Evolutionary conservation across 371 early-diverging fungal genomes (phyloP), one percentile per base, ranked within the genome.

Genomic region (Mortierella sp.): DNA sequence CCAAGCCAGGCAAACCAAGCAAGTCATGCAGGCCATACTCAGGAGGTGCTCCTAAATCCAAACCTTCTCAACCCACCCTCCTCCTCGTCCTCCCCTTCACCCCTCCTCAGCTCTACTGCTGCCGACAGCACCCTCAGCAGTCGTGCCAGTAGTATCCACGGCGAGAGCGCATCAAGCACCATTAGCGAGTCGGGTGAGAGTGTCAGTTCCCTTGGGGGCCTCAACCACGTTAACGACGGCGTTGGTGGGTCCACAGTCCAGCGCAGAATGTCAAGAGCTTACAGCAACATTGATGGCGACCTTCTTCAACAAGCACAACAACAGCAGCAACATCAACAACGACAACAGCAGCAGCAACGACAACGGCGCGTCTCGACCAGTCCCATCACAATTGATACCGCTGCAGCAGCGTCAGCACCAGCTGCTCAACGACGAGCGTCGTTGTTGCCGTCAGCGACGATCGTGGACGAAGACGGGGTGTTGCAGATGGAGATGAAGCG

Each of bases 181-280:
- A 38, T 54, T n/a, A 81, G 76, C 21, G 81, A 84, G 44, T 74
- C 78, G 63, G 78, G 65, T 21, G 73, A 80, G 43, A 84, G 84
- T 70, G 63, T 71, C 51, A 81, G 84, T 55, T 78, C 78, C 32
- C 75, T 84, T 11, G 84, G 84, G 2, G 84, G 84, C 7, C 76
- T 84, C 38, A 84, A 84, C 65, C 84, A 84, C 49, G 84, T 84
- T 74, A 84, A 84, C 58, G 84, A 84, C 46, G 84, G 84, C 35
- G 81, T 81, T 16, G 74, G 75, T 2, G 81, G 81, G 14, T 81
- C 84, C 8, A 80, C 81, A 2, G 76, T 48, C 38, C 78, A 84
- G 54, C 72, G 84, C 35, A 71, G 78, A 44, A 84, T 84, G 78
- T 84, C 84, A n/a, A 75, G 81, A 29, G 81, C 38, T 8, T 84